Evolutionary conservation across 352 stramenopile species (phyloP).

Genomic region (Phytophthora rubi): DNA sequence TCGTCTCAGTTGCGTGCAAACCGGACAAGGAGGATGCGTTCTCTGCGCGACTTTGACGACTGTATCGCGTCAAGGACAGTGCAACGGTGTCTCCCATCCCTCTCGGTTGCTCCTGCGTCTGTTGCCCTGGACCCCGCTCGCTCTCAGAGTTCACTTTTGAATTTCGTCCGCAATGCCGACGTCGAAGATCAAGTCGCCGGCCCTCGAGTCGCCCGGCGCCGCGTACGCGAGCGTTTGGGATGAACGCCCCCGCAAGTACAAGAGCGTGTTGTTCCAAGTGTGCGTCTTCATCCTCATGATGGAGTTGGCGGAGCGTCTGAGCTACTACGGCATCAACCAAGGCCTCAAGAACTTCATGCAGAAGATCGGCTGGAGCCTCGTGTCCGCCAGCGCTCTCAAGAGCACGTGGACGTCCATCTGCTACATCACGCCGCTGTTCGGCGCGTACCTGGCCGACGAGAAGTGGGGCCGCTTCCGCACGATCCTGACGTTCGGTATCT

Average conservation of each 20-base stretch:
- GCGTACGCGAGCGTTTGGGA: slow-evolving; percentile 49
- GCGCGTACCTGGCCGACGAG: slow-evolving; percentile 45
- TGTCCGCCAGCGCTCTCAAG: slow-evolving; percentile 65
- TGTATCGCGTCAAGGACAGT: slow-evolving; percentile 23
- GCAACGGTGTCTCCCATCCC: slow-evolving; percentile 9
- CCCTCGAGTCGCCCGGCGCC: slow-evolving; percentile 25
- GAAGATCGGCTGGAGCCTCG: slow-evolving; percentile 61
- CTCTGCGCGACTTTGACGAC: slow-evolving; percentile 13
- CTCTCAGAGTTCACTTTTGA: not conserved
- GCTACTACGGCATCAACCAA: slow-evolving; percentile 89
- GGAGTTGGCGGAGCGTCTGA: slow-evolving; percentile 37
- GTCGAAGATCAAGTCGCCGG: slow-evolving; percentile 45
- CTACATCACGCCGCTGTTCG: slow-evolving; percentile 35
- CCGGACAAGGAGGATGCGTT: slow-evolving; percentile 27
- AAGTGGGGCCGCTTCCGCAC: slow-evolving; percentile 66
- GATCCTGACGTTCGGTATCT: slow-evolving; percentile 65
- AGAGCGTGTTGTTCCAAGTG: slow-evolving; percentile 67
- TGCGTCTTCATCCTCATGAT: slow-evolving; percentile 44
- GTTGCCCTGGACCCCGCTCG: not conserved
- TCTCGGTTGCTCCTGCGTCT: slow-evolving; percentile 6
- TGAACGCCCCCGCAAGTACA: slow-evolving; percentile 57
- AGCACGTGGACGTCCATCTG: slow-evolving; percentile 36
- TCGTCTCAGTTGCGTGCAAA: slow-evolving; percentile 27
- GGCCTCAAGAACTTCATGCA: slow-evolving; percentile 88
- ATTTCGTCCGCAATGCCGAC: slow-evolving; percentile 11